A percentile compares a stretch with the other conserved stretches of the same genome.
Evolutionary conservation across 495 filamentous ascomycete genomes (phyloP).

Genomic region (Platismatia glauca): DNA sequence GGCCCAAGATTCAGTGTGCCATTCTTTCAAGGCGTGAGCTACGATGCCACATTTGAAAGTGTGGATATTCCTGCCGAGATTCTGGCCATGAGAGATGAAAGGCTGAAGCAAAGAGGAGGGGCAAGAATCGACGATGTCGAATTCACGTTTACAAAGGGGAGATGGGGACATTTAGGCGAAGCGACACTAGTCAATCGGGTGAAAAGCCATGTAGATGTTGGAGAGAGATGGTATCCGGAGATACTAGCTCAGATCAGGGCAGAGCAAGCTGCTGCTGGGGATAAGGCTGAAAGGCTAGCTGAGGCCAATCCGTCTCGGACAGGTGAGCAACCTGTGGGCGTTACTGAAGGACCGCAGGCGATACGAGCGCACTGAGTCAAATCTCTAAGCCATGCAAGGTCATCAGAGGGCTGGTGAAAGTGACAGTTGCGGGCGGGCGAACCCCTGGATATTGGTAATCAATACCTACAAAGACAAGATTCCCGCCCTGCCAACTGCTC

Average conservation of each 20-base stretch:
- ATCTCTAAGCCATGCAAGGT: neutral
- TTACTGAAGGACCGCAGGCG: neutral
- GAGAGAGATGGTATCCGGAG: slow-evolving; percentile 75
- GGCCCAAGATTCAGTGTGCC: slow-evolving; percentile 79
- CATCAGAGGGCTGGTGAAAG: neutral
- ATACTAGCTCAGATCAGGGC: slow-evolving; percentile 38
- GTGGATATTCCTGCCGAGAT: slow-evolving; percentile 64
- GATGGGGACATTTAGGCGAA: slow-evolving; percentile 43
- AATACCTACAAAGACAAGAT: neutral
- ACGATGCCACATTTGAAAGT: slow-evolving; percentile 69
- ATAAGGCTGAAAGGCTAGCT: neutral
- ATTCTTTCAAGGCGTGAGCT: slow-evolving; percentile 85
- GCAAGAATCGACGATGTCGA: slow-evolving; percentile 59
- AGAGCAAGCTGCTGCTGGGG: slow-evolving; percentile 13
- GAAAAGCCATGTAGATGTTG: slow-evolving; percentile 84
- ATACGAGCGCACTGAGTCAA: slow-evolving; percentile 5
- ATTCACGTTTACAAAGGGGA: slow-evolving; percentile 65
- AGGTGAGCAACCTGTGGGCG: neutral
- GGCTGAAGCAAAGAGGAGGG: slow-evolving; percentile 41
- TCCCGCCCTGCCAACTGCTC: neutral
- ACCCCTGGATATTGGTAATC: neutral
- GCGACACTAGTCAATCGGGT: slow-evolving; percentile 64
- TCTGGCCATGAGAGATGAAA: slow-evolving; percentile 43
- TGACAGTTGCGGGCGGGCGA: neutral
- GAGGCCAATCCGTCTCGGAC: neutral